Evolutionary conservation across 495 filamentous ascomycete genomes (phyloP).

Genomic region (Lindgomyces ingoldianus): DNA sequence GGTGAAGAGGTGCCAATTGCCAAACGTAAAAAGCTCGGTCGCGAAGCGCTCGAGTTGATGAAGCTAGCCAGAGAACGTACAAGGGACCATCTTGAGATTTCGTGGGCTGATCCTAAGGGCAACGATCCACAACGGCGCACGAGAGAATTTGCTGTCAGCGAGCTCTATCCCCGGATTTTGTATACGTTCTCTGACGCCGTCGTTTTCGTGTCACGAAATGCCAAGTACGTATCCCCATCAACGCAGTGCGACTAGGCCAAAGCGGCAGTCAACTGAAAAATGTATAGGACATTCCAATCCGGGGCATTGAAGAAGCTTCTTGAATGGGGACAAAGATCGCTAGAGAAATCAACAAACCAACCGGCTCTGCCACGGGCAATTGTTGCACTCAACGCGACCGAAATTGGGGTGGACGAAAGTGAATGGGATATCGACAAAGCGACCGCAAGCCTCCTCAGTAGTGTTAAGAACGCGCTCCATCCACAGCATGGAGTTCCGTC

Average conservation of each 20-base stretch:
- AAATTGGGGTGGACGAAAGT: not conserved
- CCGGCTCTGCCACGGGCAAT: conserved; percentile 19
- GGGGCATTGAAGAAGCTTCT: conserved; percentile 32
- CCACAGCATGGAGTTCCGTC: not conserved
- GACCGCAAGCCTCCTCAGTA: conserved; percentile 1
- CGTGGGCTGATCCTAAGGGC: conserved; percentile 6
- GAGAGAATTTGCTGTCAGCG: conserved; percentile 36
- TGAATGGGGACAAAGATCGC: conserved; percentile 40
- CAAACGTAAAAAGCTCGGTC: not conserved
- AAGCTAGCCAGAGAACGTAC: not conserved
- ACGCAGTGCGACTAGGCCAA: conserved; percentile 6
- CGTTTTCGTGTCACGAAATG: conserved; percentile 54
- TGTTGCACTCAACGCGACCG: conserved; percentile 9
- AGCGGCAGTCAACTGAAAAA: not conserved
- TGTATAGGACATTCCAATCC: conserved; percentile 35
- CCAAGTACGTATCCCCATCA: too few species aligned
- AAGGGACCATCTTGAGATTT: not conserved
- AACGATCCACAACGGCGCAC: too few species aligned
- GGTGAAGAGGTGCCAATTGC: conserved; percentile 2
- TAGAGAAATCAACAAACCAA: conserved; percentile 35
- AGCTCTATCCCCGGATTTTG: conserved; percentile 42
- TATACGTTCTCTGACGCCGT: conserved; percentile 59
- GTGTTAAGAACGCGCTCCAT: not conserved
- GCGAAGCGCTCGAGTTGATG: not conserved
- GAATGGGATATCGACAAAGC: not conserved